A percentile compares a stretch with the other conserved stretches of the same genome.
These are phyloP conservation scores for Adansonia digitata DNA, from an alignment of 345 rosid genomes.

Conservation along the genomic window DNA sequence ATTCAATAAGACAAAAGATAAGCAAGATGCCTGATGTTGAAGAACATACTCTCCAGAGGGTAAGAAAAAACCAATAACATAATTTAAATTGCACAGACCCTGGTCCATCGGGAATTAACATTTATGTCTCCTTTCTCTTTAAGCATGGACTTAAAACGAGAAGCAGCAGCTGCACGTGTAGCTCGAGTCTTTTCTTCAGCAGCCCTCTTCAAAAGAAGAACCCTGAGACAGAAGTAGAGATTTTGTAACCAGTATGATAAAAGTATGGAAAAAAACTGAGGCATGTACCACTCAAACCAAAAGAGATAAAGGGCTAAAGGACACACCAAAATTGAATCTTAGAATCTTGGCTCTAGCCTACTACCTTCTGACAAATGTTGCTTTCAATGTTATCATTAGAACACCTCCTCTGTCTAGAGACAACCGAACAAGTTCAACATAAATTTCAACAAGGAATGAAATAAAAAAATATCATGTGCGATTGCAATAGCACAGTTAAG, in stretches of 20 bases:
- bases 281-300: constrained; percentile 16
- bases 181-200: constrained; percentile 77
- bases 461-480: constrained; percentile 3
- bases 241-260: not conserved
- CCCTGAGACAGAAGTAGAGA: constrained; percentile 41
- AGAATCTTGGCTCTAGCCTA: constrained; percentile 28
- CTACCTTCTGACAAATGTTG: constrained; percentile 27
- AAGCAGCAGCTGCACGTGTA: constrained; percentile 56
- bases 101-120: constrained; percentile 75
- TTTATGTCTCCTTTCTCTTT: constrained; percentile 64
- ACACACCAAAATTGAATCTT: constrained; percentile 21
- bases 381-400: constrained; percentile 26
- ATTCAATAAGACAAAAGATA: not conserved
- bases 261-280: not conserved
- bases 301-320: constrained; percentile 25
- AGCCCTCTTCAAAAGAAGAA: constrained; percentile 64
- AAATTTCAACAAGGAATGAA: constrained; percentile 18
- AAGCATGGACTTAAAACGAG: constrained; percentile 81
- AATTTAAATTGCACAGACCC: constrained; percentile 40
- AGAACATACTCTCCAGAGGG: not conserved
- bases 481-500: not conserved
- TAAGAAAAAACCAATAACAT: not conserved
- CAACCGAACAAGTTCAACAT: constrained; percentile 18
- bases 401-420: constrained; percentile 20
- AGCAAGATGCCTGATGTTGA: not conserved